These are phyloP conservation scores for Novymonas esmeraldas DNA, from an alignment of 208 protist genomes.

Conservation along the genomic window DNA sequence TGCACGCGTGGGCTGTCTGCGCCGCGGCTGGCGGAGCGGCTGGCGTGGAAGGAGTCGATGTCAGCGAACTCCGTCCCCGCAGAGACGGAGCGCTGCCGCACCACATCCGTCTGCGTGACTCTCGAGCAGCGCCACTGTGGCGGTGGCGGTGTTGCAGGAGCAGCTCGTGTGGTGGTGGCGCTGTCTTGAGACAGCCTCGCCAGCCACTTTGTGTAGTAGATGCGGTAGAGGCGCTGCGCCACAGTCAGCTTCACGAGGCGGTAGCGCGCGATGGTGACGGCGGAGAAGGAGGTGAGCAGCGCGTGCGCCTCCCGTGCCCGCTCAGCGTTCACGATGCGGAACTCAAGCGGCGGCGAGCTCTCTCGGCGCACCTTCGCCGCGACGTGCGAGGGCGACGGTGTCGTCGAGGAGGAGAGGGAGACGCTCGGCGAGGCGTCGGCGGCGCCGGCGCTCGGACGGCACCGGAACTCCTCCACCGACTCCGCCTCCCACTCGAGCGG, in stretches of 20 bases:
- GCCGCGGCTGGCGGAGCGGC: constrained; percentile 1
- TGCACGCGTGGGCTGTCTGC: not conserved
- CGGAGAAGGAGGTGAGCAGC: constrained; percentile 26
- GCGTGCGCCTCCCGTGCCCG: constrained; percentile 8
- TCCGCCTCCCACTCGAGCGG: not conserved
- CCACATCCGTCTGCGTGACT: not conserved
- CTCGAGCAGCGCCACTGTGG: not conserved
- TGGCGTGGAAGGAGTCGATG: constrained; percentile 27
- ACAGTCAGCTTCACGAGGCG: constrained; percentile 41
- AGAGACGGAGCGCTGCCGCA: not conserved
- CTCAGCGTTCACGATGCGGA: constrained; percentile 8
- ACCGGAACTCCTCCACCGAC: not conserved
- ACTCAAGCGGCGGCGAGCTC: constrained; percentile 1
- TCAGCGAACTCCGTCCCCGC: constrained; percentile 20
- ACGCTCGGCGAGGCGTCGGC: not conserved
- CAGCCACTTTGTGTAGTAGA: constrained; percentile 57
- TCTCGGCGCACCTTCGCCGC: not conserved
- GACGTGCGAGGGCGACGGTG: not conserved
- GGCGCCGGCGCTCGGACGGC: not conserved
- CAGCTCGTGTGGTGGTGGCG: no score
- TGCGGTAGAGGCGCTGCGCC: constrained; percentile 37
- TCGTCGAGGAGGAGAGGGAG: not conserved
- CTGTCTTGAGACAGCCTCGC: not conserved
- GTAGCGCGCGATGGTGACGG: constrained; percentile 40
- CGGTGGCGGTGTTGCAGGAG: not conserved